A percentile compares a stretch with the other conserved stretches of the same genome.
Evolutionary conservation across 306 rosid genomes (phyloP).

Genomic region (Corylus americana): DNA sequence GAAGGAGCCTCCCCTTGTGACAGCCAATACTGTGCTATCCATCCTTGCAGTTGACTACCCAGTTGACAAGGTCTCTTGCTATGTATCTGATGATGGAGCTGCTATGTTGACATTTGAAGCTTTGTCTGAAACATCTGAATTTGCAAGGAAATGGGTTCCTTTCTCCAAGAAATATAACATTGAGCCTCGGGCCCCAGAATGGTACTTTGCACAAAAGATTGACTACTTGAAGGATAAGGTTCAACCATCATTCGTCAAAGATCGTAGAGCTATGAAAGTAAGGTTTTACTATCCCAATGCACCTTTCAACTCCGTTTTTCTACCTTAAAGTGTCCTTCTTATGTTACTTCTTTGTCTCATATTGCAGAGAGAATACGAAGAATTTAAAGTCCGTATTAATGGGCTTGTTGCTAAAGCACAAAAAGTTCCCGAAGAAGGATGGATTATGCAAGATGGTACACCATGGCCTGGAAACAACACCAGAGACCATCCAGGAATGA

Average conservation of each 20-base stretch:
- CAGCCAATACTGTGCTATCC: conserved; percentile 93
- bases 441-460: conserved; percentile 99
- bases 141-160: conserved; percentile 95
- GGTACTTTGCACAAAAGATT: conserved; percentile 94
- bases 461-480: conserved; percentile 99
- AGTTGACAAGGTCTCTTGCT: conserved; percentile 96
- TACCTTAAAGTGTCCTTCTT: conserved; percentile 11
- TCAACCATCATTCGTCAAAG: conserved; percentile 91
- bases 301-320: not conserved
- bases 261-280: conserved; percentile 98
- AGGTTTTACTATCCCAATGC: conserved; percentile 19
- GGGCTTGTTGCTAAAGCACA: conserved; percentile 84
- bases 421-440: conserved; percentile 91
- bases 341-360: conserved; percentile 19
- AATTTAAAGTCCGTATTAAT: conserved; percentile 85
- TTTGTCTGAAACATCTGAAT: conserved; percentile 87
- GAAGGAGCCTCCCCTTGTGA: conserved; percentile 97
- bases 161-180: conserved; percentile 76
- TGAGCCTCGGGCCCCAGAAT: conserved; percentile 98
- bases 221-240: conserved; percentile 97
- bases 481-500: conserved; percentile 99
- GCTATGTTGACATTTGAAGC: conserved; percentile 99
- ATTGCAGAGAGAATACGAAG: conserved; percentile 91
- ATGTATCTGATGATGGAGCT: conserved; percentile 97
- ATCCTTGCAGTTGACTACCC: conserved; percentile 98